phyloP scores from a whole-genome alignment of 2,329 filamentous ascomycete genomes.

The Colletotrichum nymphaeae region DNA sequence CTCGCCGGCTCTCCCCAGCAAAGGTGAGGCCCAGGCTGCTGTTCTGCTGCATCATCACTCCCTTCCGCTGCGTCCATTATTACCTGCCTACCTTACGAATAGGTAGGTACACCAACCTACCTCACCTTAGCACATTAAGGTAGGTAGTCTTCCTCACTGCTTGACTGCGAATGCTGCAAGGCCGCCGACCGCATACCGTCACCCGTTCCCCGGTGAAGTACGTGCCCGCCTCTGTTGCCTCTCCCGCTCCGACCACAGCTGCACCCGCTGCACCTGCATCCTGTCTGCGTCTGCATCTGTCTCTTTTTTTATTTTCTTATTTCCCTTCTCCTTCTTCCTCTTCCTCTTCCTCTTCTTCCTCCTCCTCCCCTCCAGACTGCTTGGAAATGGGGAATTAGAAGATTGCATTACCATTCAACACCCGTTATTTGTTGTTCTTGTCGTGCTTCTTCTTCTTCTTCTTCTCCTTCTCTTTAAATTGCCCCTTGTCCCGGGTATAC shows the following conservation, averaged over 20 bases:
- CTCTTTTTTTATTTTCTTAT: neutral
- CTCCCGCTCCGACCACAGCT: neutral
- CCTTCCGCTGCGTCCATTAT: neutral
- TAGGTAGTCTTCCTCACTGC: too few relatives aligned
- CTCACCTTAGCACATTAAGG: too few relatives aligned
- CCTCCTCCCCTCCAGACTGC: neutral
- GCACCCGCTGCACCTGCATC: neutral
- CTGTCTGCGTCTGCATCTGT: neutral
- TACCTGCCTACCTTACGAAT: too few relatives aligned
- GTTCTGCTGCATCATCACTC: constrained; percentile 33
- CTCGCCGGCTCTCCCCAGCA: constrained; percentile 22
- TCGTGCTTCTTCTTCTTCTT: neutral
- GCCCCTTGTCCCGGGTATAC: neutral
- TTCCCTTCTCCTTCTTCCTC: neutral
- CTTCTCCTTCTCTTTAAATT: neutral
- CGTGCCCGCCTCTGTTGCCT: constrained; percentile 10
- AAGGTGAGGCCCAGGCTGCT: constrained; percentile 31
- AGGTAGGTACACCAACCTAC: too few relatives aligned
- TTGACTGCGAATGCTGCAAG: neutral
- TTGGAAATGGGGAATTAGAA: too few relatives aligned
- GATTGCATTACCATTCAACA: neutral
- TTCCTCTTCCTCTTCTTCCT: neutral
- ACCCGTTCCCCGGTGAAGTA: constrained; percentile 1
- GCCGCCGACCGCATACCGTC: neutral
- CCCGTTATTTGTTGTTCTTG: neutral